Evolutionary conservation across 805 yeast genomes (phyloP).

Genomic region (Candida montana): DNA sequence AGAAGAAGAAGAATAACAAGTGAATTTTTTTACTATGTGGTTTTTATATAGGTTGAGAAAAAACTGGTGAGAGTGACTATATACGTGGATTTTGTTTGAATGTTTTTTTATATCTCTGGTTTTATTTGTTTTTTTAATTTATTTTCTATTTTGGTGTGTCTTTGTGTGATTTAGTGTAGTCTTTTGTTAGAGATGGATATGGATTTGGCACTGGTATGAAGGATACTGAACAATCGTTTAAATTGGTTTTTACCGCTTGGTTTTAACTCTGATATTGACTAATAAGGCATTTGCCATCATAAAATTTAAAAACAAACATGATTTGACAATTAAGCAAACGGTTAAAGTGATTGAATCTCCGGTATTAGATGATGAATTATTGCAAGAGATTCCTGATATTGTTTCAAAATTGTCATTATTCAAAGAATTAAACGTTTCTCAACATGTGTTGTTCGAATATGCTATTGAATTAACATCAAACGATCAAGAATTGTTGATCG

Average conservation of each 20-base stretch:
- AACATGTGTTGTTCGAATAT: background rate
- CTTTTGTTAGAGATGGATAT: no score
- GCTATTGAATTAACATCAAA: background rate
- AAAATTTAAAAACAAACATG: constrained; percentile 11
- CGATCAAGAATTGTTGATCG: background rate
- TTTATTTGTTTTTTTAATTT: no score
- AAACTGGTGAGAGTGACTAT: no score
- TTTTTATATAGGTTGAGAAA: no score
- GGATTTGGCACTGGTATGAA: background rate
- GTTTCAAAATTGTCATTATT: background rate
- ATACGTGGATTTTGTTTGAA: no score
- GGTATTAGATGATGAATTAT: background rate
- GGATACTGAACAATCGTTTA: no score
- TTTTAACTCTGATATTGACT: no score
- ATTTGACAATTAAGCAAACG: background rate
- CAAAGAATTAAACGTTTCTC: background rate
- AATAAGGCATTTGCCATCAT: constrained; percentile 17
- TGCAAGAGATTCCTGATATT: background rate
- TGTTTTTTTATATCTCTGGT: no score
- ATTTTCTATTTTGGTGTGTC: no score
- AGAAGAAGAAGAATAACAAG: background rate
- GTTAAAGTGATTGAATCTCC: background rate
- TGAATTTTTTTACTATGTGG: no score
- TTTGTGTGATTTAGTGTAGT: no score
- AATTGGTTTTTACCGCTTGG: no score